phyloP scores from a whole-genome alignment of 768 basidiomycete genomes.

The Flagelloscypha sp. region DNA sequence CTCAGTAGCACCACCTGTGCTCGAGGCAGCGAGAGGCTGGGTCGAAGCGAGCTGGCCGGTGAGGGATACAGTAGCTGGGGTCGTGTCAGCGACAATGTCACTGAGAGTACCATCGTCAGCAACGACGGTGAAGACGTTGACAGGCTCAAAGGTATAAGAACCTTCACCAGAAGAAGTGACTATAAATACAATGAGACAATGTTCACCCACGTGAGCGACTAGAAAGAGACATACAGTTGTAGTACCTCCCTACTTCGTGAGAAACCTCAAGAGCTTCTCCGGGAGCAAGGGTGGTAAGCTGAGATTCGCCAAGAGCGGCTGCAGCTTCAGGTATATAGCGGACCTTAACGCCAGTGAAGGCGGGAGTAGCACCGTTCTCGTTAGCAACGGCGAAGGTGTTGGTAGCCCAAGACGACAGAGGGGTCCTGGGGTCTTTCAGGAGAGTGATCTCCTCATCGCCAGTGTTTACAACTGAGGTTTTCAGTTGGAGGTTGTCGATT shows the following conservation, averaged over 20 bases:
- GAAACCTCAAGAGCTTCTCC: background rate
- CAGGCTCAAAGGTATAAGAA: background rate
- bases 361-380: constrained; percentile 1
- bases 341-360: constrained; percentile 2
- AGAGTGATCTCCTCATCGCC: constrained; percentile 4
- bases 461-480: constrained; percentile 4
- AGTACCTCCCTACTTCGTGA: no score
- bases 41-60: constrained; percentile 2
- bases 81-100: background rate
- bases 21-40: background rate
- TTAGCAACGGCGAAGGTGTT: constrained; percentile 1
- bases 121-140: constrained; percentile 1
- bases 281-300: background rate
- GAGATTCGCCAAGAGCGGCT: background rate
- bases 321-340: constrained; percentile 2
- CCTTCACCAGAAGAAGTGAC: constrained; percentile 1
- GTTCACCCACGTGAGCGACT: background rate
- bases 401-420: constrained; percentile 2
- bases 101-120: constrained; percentile 2
- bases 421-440: constrained; percentile 2
- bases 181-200: background rate
- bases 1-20: background rate
- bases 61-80: background rate
- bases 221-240: background rate
- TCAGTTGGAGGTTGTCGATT: no score